These are phyloP conservation scores for Calonectria hawksworthii DNA, from an alignment of 2,329 filamentous ascomycete species.

Conservation along the genomic window DNA sequence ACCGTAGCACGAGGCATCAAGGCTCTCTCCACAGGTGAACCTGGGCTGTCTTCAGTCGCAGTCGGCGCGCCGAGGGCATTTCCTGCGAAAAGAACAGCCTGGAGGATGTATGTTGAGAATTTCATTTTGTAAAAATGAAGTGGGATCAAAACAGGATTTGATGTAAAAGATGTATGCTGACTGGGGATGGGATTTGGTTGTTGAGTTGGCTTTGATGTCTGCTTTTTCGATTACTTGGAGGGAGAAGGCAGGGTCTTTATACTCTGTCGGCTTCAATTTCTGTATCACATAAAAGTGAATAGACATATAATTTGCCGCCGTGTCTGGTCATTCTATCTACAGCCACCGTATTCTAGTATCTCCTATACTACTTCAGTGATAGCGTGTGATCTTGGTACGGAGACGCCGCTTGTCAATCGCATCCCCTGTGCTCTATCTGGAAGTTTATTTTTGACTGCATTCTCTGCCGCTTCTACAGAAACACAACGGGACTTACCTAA, in stretches of 20 bases:
- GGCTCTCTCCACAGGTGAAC: background rate
- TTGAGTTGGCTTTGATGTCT: background rate
- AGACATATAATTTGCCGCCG: background rate
- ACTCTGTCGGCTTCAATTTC: background rate
- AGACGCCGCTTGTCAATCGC: background rate
- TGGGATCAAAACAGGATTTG: background rate
- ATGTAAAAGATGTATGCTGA: background rate
- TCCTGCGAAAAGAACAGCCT: background rate
- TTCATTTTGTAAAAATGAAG: background rate
- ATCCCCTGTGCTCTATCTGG: background rate
- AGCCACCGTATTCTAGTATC: background rate
- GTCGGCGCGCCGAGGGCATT: background rate
- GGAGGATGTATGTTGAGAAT: background rate
- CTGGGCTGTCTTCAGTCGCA: background rate
- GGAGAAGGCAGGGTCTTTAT: background rate
- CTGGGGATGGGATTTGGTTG: background rate
- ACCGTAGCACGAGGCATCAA: constrained; percentile 34
- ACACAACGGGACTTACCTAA: background rate
- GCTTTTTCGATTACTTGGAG: background rate
- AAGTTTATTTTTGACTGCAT: background rate
- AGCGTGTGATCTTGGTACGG: background rate
- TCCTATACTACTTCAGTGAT: background rate
- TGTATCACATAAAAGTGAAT: background rate
- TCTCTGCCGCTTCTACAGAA: background rate
- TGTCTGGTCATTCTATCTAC: background rate